Conservation (phyloP, 2,329 filamentous ascomycete species). For the Penicillium italicum region DNA sequence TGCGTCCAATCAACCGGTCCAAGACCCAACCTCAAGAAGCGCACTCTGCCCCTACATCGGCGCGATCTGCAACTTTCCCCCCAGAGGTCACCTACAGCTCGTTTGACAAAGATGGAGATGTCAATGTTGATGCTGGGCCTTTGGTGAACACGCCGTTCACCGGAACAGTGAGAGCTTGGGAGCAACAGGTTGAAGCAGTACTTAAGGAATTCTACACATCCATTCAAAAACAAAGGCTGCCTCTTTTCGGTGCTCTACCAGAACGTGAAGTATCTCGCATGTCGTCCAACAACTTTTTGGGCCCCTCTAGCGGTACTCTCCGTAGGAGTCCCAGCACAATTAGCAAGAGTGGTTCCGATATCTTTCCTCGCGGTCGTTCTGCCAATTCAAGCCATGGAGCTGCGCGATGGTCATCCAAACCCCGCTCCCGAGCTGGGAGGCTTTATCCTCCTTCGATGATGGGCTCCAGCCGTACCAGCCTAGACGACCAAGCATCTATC, state of each 20-base stretch:
- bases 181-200: conserved; percentile 82
- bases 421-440: conserved; percentile 68
- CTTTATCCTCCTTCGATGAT: conserved; percentile 74
- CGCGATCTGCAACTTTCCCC: conserved; percentile 22
- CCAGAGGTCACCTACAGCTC: conserved; percentile 13
- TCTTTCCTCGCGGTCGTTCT: conserved; percentile 65
- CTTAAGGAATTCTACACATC: conserved; percentile 88
- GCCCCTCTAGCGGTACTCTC: conserved; percentile 64
- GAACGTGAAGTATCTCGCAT: conserved; percentile 38
- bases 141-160: conserved; percentile 74
- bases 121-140: conserved; percentile 52
- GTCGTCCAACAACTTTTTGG: conserved; percentile 62
- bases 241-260: conserved; percentile 69
- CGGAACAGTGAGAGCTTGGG: conserved; percentile 76
- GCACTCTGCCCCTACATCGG: conserved; percentile 18
- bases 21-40: conserved; percentile 42
- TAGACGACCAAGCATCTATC: conserved; percentile 84
- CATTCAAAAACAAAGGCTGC: conserved; percentile 81
- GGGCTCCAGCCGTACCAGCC: conserved; percentile 86
- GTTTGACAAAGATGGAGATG: conserved; percentile 24
- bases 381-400: conserved; percentile 61
- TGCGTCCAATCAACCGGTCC: conserved; percentile 36
- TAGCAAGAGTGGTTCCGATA: conserved; percentile 87
- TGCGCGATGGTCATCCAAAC: conserved; percentile 79
- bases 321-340: conserved; percentile 85